phyloP scores from a whole-genome alignment of 768 basidiomycete species.

The Suillus fuscotomentosus region DNA sequence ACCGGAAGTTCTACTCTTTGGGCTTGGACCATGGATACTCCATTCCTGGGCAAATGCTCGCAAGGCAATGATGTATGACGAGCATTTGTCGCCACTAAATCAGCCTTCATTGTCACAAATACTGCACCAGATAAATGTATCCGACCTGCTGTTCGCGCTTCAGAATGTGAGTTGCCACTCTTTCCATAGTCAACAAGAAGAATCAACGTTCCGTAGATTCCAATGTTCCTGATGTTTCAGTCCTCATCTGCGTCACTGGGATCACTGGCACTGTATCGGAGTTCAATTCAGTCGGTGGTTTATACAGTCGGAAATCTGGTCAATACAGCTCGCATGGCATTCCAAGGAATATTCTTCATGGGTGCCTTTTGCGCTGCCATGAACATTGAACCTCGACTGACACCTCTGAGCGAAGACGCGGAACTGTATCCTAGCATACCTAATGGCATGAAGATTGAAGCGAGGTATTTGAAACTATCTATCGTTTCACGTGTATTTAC shows the following conservation, averaged over 20 bases:
- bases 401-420: slow-evolving; percentile 54
- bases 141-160: slow-evolving; percentile 60
- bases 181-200: slow-evolving; percentile 2
- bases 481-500: slow-evolving; percentile 6
- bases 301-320: slow-evolving; percentile 62
- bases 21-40: slow-evolving; percentile 83
- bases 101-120: slow-evolving; percentile 43
- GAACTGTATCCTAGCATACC: slow-evolving; percentile 45
- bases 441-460: slow-evolving; percentile 69
- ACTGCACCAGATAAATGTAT: slow-evolving; percentile 56
- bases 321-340: slow-evolving; percentile 69
- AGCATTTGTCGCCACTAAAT: slow-evolving; percentile 38
- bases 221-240: slow-evolving; percentile 70
- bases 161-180: slow-evolving; percentile 61
- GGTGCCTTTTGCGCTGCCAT: slow-evolving; percentile 82
- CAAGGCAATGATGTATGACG: slow-evolving; percentile 56
- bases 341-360: slow-evolving; percentile 84
- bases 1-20: slow-evolving; percentile 82
- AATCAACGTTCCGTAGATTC: slow-evolving; percentile 49
- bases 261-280: slow-evolving; percentile 78
- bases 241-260: slow-evolving; percentile 75
- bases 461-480: slow-evolving; percentile 46
- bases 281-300: slow-evolving; percentile 70
- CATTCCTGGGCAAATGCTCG: slow-evolving; percentile 71
- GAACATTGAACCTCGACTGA: slow-evolving; percentile 64